Conservation (phyloP, 305 asterid genomes). For the Solanum aculeatissimum region DNA sequence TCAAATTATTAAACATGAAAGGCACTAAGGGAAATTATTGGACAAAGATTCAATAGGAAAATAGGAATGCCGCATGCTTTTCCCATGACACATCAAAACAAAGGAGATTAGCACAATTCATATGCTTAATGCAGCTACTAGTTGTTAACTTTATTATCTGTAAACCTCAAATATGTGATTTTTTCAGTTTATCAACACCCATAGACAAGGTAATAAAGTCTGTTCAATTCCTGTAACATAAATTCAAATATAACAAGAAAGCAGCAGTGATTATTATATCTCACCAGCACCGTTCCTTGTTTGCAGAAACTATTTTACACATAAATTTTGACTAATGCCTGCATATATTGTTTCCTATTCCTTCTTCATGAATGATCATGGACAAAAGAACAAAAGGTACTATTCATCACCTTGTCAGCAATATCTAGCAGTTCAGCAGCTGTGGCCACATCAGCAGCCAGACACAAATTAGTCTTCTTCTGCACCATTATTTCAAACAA, state of each 20-base stretch:
- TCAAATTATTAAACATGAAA: neutral
- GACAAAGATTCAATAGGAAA: neutral
- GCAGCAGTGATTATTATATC: neutral
- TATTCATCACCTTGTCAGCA: constrained; percentile 66
- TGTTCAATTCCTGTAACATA: neutral
- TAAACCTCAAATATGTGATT: neutral
- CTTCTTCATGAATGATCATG: neutral
- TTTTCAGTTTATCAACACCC: neutral
- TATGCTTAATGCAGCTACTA: neutral
- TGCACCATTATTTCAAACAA: constrained; percentile 80
- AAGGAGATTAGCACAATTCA: neutral
- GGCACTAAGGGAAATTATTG: neutral
- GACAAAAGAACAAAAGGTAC: neutral
- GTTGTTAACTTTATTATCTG: neutral
- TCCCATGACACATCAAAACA: neutral
- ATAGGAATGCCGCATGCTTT: neutral
- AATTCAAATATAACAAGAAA: neutral
- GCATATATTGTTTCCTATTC: neutral
- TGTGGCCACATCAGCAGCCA: constrained; percentile 94
- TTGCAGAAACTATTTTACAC: neutral
- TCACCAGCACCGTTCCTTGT: neutral
- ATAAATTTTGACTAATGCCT: neutral
- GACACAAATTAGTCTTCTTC: constrained; percentile 82
- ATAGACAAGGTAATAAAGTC: neutral
- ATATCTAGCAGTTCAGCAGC: constrained; percentile 83